phyloP scores from a whole-genome alignment of 2,329 filamentous ascomycete species.

The Chaetomiaceae sp. region DNA sequence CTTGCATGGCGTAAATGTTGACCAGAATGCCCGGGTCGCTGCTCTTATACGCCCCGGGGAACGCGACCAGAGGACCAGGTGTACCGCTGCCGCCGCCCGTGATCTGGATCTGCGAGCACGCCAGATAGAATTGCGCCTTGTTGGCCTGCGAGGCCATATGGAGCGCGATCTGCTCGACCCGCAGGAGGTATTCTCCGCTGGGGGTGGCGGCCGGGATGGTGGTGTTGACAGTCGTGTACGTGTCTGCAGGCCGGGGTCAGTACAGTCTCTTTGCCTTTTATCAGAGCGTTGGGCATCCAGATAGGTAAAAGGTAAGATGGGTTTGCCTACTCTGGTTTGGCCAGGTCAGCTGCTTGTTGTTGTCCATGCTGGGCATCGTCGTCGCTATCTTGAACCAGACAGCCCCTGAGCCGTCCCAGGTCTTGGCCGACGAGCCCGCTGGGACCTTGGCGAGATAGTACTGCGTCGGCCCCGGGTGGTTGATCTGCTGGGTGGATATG shows the following conservation, averaged over 20 bases:
- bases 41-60: constrained; percentile 30
- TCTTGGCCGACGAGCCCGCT: constrained; percentile 27
- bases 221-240: constrained; percentile 30
- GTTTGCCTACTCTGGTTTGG: constrained; percentile 29
- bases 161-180: constrained; percentile 36
- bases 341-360: constrained; percentile 41
- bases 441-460: constrained; percentile 36
- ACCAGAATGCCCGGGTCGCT: constrained; percentile 31
- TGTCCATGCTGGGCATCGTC: constrained; percentile 38
- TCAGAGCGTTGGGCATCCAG: too few species aligned
- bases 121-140: constrained; percentile 35
- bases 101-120: constrained; percentile 35
- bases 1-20: constrained; percentile 26
- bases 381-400: constrained; percentile 36
- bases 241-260: constrained; percentile 20
- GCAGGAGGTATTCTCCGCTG: constrained; percentile 34
- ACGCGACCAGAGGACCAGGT: constrained; percentile 27
- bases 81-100: constrained; percentile 31
- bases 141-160: constrained; percentile 32
- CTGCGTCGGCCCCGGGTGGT: constrained; percentile 36
- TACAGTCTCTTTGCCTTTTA: not conserved
- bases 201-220: constrained; percentile 32
- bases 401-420: constrained; percentile 33
- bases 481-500: constrained; percentile 32
- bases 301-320: not conserved